Conservation (phyloP, 495 filamentous ascomycete genomes). For the Haplographium delicatum region DNA sequence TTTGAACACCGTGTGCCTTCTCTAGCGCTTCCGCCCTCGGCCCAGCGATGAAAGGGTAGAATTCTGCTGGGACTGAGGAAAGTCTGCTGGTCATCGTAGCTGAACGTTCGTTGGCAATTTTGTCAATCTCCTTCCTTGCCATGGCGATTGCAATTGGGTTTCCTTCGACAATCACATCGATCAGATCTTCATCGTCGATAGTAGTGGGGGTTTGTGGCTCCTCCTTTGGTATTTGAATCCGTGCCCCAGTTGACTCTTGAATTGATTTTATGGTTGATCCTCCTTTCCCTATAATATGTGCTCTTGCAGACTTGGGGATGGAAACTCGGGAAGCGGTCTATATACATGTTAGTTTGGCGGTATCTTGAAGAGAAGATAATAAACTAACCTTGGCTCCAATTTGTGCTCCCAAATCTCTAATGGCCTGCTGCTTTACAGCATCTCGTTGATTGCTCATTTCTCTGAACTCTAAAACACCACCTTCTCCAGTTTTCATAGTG, state of each 20-base stretch:
- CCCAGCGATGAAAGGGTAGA: constrained; percentile 92
- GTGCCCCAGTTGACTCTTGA: constrained; percentile 76
- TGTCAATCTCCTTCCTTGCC: constrained; percentile 73
- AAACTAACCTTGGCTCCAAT: constrained; percentile 72
- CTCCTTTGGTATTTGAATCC: constrained; percentile 78
- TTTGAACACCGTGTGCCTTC: constrained; percentile 56
- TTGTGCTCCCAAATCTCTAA: constrained; percentile 79
- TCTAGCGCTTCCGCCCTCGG: constrained; percentile 71
- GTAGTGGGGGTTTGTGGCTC: constrained; percentile 49
- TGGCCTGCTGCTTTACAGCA: constrained; percentile 59
- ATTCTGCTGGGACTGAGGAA: constrained; percentile 80
- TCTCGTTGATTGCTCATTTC: constrained; percentile 73
- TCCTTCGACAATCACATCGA: constrained; percentile 85
- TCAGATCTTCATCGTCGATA: constrained; percentile 73
- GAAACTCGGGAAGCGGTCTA: constrained; percentile 70
- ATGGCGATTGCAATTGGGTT: constrained; percentile 77
- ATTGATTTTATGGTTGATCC: constrained; percentile 87
- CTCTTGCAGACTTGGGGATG: constrained; percentile 74
- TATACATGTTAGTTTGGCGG: constrained; percentile 2
- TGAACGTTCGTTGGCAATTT: constrained; percentile 79
- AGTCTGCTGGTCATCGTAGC: constrained; percentile 73
- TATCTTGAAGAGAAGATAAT: neutral
- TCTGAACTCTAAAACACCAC: constrained; percentile 68
- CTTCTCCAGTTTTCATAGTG: constrained; percentile 61
- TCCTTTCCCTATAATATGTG: constrained; percentile 86